phyloP scores from a whole-genome alignment of 768 basidiomycete species.

The Neoboletus magnificus region DNA sequence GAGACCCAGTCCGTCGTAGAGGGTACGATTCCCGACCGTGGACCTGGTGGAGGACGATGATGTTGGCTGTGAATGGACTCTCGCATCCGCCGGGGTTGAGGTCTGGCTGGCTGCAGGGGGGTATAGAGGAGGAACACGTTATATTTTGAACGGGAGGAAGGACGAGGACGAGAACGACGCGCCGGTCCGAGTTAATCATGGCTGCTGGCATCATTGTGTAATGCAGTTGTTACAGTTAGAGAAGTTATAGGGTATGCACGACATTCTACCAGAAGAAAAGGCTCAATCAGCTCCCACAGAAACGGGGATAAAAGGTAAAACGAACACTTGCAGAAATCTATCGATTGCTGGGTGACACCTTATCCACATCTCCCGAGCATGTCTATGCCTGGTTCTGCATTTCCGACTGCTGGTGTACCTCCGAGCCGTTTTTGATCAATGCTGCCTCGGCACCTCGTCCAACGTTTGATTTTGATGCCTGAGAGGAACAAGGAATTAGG shows the following conservation, averaged over 20 bases:
- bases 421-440: background rate
- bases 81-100: no score
- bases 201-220: no score
- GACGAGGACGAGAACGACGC: no score
- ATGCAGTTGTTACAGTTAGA: background rate
- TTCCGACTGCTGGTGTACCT: background rate
- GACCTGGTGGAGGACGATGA: no score
- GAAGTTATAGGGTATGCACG: background rate
- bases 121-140: no score
- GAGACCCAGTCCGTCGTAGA: no score
- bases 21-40: no score
- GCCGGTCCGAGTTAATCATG: no score
- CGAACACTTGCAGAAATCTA: background rate
- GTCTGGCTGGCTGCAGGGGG: no score
- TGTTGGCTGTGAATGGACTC: no score
- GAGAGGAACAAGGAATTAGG: conserved; percentile 26
- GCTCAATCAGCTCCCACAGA: background rate
- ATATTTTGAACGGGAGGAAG: no score
- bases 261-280: background rate
- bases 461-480: conserved; percentile 26
- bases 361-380: background rate
- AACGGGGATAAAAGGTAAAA: background rate
- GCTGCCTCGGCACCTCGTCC: conserved; percentile 18
- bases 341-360: background rate
- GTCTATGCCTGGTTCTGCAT: background rate